A percentile compares a stretch with the other conserved stretches of the same genome.
These are phyloP conservation scores for Digitaria exilis DNA, from an alignment of 202 grass and related monocot species.

Conservation along the genomic window DNA sequence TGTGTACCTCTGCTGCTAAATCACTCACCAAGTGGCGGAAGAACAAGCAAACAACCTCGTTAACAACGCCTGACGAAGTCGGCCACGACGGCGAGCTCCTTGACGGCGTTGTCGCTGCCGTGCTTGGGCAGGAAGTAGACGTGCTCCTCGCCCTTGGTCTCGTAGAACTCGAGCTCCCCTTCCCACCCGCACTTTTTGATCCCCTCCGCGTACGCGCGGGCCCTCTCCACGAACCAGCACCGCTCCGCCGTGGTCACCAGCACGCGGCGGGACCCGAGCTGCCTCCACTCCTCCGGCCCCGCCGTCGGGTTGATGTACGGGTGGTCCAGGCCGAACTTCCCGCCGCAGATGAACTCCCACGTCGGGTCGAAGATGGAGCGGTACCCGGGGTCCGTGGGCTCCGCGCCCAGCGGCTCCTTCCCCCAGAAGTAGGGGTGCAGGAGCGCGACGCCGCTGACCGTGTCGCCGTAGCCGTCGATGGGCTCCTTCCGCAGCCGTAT, in stretches of 20 bases:
- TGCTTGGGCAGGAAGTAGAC: slow-evolving; percentile 68
- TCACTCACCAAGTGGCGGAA: not conserved
- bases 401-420: slow-evolving; percentile 51
- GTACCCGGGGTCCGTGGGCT: slow-evolving; percentile 35
- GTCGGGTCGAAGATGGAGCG: slow-evolving; percentile 53
- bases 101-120: slow-evolving; percentile 58
- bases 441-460: slow-evolving; percentile 55
- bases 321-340: slow-evolving; percentile 59
- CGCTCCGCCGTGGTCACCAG: slow-evolving; percentile 79
- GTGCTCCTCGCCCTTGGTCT: slow-evolving; percentile 69
- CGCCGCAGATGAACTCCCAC: slow-evolving; percentile 58
- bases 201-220: slow-evolving; percentile 59
- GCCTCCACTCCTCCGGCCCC: slow-evolving; percentile 49
- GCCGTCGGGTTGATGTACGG: slow-evolving; percentile 57
- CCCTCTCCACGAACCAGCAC: slow-evolving; percentile 73
- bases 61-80: slow-evolving; percentile 54
- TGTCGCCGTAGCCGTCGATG: slow-evolving; percentile 25
- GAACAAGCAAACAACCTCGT: not conserved
- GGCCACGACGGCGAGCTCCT: slow-evolving; percentile 55
- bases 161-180: slow-evolving; percentile 59
- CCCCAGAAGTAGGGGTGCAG: slow-evolving; percentile 88
- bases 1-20: not conserved
- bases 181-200: slow-evolving; percentile 67
- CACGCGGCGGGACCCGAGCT: slow-evolving; percentile 50
- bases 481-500: slow-evolving; percentile 45